Conservation (phyloP, 371 early-diverging fungal species). For the Circinella minor region DNA sequence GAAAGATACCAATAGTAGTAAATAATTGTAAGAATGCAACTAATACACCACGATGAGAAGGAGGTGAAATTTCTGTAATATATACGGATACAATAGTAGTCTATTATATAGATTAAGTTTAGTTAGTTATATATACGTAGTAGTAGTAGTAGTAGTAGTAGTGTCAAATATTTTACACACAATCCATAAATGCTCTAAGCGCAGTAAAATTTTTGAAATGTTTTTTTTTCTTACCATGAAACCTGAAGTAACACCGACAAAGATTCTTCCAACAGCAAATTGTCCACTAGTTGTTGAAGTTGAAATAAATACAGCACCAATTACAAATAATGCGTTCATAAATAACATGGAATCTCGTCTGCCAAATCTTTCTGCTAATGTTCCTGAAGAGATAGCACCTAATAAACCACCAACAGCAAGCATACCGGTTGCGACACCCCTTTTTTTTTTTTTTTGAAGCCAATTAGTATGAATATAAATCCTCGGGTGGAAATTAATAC, state of each 20-base stretch:
- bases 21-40: constrained; percentile 79
- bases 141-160: too few relatives aligned
- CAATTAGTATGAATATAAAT: background rate
- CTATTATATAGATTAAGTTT: background rate
- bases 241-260: constrained; percentile 87
- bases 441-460: background rate
- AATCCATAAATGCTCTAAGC: too few relatives aligned
- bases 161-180: too few relatives aligned
- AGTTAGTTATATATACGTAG: too few relatives aligned
- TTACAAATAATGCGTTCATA: constrained; percentile 68
- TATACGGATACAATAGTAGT: constrained; percentile 84
- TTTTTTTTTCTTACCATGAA: constrained; percentile 54
- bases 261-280: constrained; percentile 80
- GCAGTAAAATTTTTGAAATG: too few relatives aligned
- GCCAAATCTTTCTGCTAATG: constrained; percentile 62
- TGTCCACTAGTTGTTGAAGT: constrained; percentile 61
- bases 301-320: constrained; percentile 68
- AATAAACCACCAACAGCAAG: constrained; percentile 76
- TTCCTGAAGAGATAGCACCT: constrained; percentile 70
- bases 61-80: constrained; percentile 81
- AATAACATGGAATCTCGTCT: constrained; percentile 70
- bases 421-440: constrained; percentile 69
- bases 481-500: too few relatives aligned
- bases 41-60: constrained; percentile 72
- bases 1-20: constrained; percentile 75